A percentile compares a stretch with the other conserved stretches of the same genome.
phyloP scores from a whole-genome alignment of 352 stramenopile genomes.

The Pythium phragmiticola region DNA sequence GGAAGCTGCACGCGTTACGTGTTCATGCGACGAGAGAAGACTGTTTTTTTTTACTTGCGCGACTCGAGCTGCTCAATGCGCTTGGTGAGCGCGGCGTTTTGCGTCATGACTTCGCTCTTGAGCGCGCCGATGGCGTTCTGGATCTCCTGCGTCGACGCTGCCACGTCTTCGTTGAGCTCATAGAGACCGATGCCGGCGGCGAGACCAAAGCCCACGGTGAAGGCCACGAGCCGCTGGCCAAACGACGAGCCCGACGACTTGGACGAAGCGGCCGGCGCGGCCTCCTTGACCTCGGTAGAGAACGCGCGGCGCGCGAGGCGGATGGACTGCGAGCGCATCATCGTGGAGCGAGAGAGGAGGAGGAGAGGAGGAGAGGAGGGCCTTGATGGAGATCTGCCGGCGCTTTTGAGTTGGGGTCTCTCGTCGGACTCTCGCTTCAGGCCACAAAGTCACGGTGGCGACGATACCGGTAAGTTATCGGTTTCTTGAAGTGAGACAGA shows the following conservation, averaged over 20 bases:
- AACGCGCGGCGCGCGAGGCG: slow-evolving; percentile 42
- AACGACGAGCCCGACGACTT: slow-evolving; percentile 73
- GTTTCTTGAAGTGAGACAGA: slow-evolving; percentile 7
- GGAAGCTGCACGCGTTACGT: neutral
- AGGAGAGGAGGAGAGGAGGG: neutral
- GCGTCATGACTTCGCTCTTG: slow-evolving; percentile 67
- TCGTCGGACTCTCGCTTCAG: slow-evolving; percentile 24
- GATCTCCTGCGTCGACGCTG: slow-evolving; percentile 70
- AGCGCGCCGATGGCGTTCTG: slow-evolving; percentile 57
- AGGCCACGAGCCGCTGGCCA: slow-evolving; percentile 66
- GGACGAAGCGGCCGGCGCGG: slow-evolving; percentile 26
- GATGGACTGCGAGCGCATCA: slow-evolving; percentile 29
- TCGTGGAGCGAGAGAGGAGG: neutral
- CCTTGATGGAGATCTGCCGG: slow-evolving; percentile 7
- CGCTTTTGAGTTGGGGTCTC: neutral
- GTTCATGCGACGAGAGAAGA: neutral
- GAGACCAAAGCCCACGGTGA: slow-evolving; percentile 64
- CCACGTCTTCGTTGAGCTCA: slow-evolving; percentile 70
- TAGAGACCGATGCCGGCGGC: slow-evolving; percentile 65
- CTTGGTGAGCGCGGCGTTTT: slow-evolving; percentile 72
- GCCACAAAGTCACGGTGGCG: slow-evolving; percentile 27
- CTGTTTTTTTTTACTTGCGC: slow-evolving; percentile 36
- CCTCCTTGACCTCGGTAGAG: slow-evolving; percentile 58
- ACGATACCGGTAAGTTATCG: slow-evolving; percentile 23
- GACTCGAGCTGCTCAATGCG: slow-evolving; percentile 76